A percentile compares a stretch with the other conserved stretches of the same genome.
Conservation (phyloP, 1,284 basidiomycete species). For the Stygiomarasmius scandens region DNA sequence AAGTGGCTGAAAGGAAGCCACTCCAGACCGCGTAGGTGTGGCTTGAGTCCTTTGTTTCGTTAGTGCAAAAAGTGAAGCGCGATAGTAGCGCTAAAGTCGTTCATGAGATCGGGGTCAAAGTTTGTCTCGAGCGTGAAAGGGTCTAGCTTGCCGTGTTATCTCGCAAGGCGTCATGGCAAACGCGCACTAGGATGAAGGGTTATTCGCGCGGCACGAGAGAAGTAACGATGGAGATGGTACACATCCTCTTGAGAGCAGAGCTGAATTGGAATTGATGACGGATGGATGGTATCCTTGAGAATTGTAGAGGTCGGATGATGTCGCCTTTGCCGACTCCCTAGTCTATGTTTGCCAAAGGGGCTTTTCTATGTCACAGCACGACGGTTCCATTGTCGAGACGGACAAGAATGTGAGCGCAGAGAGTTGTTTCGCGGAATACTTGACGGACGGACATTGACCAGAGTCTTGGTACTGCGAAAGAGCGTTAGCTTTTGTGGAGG, state of each 20-base stretch:
- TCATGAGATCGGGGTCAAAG: no score
- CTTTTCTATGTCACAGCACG: slow-evolving; percentile 99
- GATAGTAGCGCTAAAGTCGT: no score
- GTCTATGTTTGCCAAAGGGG: slow-evolving; percentile 88
- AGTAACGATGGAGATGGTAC: slow-evolving; percentile 68
- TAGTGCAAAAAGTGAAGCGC: no score
- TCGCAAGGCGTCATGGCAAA: no score
- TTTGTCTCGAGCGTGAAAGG: no score
- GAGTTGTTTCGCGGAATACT: slow-evolving; percentile 76
- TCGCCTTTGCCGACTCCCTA: slow-evolving; percentile 88
- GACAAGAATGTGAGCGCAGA: slow-evolving; percentile 94
- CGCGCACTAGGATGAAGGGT: no score
- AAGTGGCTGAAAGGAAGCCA: no score
- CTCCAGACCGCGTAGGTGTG: no score
- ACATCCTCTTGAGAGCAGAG: slow-evolving; percentile 94
- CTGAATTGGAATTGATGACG: slow-evolving; percentile 95
- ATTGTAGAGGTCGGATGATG: slow-evolving; percentile 60
- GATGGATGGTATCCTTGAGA: slow-evolving; percentile 63
- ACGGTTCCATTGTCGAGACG: slow-evolving; percentile 89
- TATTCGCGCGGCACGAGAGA: no score
- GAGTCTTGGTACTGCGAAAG: slow-evolving; percentile 58
- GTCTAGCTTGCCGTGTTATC: no score
- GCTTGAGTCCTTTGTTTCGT: no score
- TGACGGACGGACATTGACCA: slow-evolving; percentile 84
- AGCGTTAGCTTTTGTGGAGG: slow-evolving; percentile 3